Percentiles rank a stretch among this genome's conserved stretches.
These are phyloP conservation scores for Aspergillus ochraceus DNA, from an alignment of 2,329 filamentous ascomycete genomes.

Conservation along the genomic window DNA sequence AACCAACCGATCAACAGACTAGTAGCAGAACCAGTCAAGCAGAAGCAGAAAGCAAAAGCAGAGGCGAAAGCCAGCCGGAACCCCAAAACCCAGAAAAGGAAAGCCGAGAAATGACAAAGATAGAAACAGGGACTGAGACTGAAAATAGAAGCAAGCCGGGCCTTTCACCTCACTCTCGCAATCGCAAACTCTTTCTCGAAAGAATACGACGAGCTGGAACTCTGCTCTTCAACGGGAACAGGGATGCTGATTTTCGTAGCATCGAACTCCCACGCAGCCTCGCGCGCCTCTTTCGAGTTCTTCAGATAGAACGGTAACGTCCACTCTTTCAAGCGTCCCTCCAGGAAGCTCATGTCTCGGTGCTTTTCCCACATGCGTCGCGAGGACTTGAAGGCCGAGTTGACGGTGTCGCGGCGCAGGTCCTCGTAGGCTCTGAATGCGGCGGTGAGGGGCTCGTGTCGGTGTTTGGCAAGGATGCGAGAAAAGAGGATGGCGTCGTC, in stretches of 20 bases:
- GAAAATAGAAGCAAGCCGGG: background rate
- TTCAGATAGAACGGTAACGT: slow-evolving; percentile 38
- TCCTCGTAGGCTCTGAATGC: slow-evolving; percentile 41
- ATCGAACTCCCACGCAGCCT: slow-evolving; percentile 38
- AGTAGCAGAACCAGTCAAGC: no score
- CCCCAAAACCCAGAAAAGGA: background rate
- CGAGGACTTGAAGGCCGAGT: slow-evolving; percentile 41
- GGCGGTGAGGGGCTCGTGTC: slow-evolving; percentile 31
- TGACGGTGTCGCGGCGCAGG: slow-evolving; percentile 38
- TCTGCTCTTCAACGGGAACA: slow-evolving; percentile 21
- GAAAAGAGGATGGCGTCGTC: slow-evolving; percentile 48
- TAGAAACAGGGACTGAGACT: background rate
- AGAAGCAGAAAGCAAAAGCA: no score
- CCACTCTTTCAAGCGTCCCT: slow-evolving; percentile 40
- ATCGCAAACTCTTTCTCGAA: slow-evolving; percentile 20
- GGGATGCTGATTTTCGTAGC: slow-evolving; percentile 36
- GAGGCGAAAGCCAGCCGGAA: background rate
- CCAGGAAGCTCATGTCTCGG: slow-evolving; percentile 38
- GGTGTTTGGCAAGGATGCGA: slow-evolving; percentile 36
- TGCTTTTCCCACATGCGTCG: slow-evolving; percentile 41
- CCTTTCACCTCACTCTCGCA: background rate
- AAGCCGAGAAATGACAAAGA: background rate
- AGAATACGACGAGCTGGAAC: slow-evolving; percentile 26
- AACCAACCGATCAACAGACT: no score
- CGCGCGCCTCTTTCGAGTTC: slow-evolving; percentile 26